Conservation (phyloP, 257 asterid genomes). For the Capsicum chinense region DNA sequence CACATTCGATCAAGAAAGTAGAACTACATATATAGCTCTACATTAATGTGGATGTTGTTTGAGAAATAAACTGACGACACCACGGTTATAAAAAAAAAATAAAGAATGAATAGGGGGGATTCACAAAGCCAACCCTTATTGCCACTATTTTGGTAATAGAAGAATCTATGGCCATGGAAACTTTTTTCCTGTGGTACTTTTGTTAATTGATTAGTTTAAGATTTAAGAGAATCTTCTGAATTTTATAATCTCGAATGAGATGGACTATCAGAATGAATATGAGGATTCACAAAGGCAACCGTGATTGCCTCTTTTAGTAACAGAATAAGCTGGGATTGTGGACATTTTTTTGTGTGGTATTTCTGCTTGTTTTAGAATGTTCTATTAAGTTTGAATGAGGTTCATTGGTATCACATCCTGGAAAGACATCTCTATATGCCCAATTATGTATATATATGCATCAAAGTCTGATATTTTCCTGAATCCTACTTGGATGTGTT, state of each 20-base stretch:
- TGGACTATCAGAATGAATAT: background rate
- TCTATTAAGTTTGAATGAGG: background rate
- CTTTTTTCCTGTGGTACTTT: background rate
- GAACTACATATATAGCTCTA: no score
- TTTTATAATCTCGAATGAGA: background rate
- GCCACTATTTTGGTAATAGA: background rate
- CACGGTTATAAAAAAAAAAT: no score
- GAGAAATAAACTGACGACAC: no score
- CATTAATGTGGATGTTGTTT: no score
- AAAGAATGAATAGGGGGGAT: background rate
- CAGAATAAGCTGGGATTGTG: background rate
- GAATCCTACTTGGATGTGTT: background rate
- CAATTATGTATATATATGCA: background rate
- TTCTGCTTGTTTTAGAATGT: background rate
- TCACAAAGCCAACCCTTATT: background rate
- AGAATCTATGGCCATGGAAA: background rate
- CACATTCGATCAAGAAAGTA: no score
- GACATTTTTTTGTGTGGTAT: background rate
- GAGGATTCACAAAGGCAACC: background rate
- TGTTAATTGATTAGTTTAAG: background rate
- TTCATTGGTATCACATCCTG: background rate
- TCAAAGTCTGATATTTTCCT: background rate
- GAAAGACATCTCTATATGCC: background rate
- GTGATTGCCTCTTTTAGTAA: background rate
- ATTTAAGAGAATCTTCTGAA: background rate